Evolutionary conservation across 352 stramenopile genomes (phyloP), one percentile per base, ranked within the genome.

Genomic region (Paralagenidium karlingii): DNA sequence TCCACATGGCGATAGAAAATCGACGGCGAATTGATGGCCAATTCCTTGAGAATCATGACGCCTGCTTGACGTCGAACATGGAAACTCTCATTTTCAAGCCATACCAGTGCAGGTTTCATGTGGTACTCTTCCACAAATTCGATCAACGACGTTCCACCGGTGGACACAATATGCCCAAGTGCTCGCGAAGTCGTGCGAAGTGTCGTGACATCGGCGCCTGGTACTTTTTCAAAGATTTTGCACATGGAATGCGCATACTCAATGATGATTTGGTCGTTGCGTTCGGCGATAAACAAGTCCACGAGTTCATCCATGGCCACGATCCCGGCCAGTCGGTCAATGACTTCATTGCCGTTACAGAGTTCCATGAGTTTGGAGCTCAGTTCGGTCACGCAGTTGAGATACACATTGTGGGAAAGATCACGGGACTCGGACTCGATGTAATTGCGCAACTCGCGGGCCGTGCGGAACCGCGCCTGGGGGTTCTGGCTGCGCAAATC

Each of bases 91-190:
- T 87, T 92, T 51, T 88, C 79, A 33, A 92, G 74, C 79, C 79
- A 92, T 40, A 84, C 66, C 34, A 92, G 74, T 43, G 79, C 79
- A 3, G 79, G 79, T 20, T 82, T 83, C 28, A 92, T 74, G 53
- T 92, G 76, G 47, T 92, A 90, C 19, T 92, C 76, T 24, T 92
- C 79, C 20, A 92, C 74, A 47, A 92, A 92, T 45, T 92, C 79
- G 28, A 92, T 89, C 18, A 92, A 52, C 24, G 70, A 86, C 25
- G 79, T 92, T 7, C 79, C 79, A 21, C 76, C 79, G 0, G 76
- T 89, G 6, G 76, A 90, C 19, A 92, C 76, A 26, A 92, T 87
- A 47, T 92, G 79, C n/a, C 79, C 79, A 0, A 92, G 50, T 19
- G 76, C 79, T 45, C 88, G 88, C 28, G 75, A 58, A 3, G 75